Conservation (phyloP, 805 yeast species). For the Kodamaea lidongshanica region DNA sequence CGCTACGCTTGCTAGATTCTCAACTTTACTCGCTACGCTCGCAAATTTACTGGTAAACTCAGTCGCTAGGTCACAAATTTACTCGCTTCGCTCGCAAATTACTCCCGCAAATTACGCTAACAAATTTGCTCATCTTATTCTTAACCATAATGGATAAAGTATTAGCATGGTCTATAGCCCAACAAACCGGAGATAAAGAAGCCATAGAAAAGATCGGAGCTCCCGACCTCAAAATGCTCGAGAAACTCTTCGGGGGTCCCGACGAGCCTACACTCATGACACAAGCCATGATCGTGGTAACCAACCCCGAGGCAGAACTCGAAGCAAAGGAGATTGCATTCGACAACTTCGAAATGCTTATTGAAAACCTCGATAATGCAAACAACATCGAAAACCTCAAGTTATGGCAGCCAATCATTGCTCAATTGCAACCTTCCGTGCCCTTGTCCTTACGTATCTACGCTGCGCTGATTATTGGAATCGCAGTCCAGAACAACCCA, state of each 20-base stretch:
- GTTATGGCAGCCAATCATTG: slow-evolving; percentile 71
- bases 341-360: slow-evolving; percentile 88
- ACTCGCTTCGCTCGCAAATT: too few relatives aligned
- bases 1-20: too few relatives aligned
- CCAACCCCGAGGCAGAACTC: slow-evolving; percentile 49
- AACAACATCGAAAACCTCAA: slow-evolving; percentile 79
- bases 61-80: too few relatives aligned
- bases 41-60: too few relatives aligned
- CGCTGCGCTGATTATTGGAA: slow-evolving; percentile 74
- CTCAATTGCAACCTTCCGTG: slow-evolving; percentile 38
- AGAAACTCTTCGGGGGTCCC: slow-evolving; percentile 69
- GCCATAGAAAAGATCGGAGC: slow-evolving; percentile 57
- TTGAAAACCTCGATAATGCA: slow-evolving; percentile 92
- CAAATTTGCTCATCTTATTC: too few relatives aligned
- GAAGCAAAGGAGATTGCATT: slow-evolving; percentile 70
- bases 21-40: too few relatives aligned
- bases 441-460: slow-evolving; percentile 41
- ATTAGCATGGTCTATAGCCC: slow-evolving; percentile 85
- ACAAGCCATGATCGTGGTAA: slow-evolving; percentile 59
- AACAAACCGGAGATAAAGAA: slow-evolving; percentile 65
- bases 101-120: too few relatives aligned
- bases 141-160: slow-evolving; percentile 76
- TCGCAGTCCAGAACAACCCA: slow-evolving; percentile 89
- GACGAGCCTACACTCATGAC: slow-evolving; percentile 90
- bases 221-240: slow-evolving; percentile 74